Conservation (phyloP, 495 filamentous ascomycete genomes). For the Podospora australis region DNA sequence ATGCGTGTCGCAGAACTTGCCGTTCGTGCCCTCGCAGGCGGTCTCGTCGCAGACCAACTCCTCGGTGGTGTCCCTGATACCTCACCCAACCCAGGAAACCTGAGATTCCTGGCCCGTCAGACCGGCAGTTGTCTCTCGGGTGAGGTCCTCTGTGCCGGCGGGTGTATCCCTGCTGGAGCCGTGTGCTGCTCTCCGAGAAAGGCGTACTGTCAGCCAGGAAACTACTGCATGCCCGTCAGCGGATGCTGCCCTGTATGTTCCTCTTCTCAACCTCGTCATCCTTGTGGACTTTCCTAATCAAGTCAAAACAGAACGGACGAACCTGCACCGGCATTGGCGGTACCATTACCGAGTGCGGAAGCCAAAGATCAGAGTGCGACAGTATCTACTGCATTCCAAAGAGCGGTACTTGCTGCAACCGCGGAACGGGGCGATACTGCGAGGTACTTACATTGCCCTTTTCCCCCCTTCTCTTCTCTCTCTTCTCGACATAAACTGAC, state of each 20-base stretch:
- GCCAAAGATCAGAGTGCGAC: slow-evolving; percentile 3
- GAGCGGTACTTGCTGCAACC: slow-evolving; percentile 9
- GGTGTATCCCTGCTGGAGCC: neutral
- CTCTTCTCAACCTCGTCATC: neutral
- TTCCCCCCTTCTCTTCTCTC: neutral
- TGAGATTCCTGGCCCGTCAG: neutral
- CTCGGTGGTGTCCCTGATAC: neutral
- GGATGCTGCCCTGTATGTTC: slow-evolving; percentile 15
- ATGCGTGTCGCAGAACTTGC: neutral
- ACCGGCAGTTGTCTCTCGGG: neutral
- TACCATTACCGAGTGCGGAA: neutral
- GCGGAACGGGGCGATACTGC: slow-evolving; percentile 12
- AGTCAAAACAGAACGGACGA: slow-evolving; percentile 3
- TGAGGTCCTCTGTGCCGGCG: neutral
- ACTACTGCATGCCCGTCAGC: slow-evolving; percentile 13
- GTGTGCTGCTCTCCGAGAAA: neutral
- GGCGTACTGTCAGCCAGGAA: slow-evolving; percentile 14
- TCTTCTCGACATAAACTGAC: neutral
- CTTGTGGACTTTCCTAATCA: neutral
- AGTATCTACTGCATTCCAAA: slow-evolving; percentile 10
- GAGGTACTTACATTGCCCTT: neutral
- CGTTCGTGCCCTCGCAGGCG: neutral
- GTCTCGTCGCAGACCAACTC: neutral
- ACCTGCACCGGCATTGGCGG: slow-evolving; percentile 9
- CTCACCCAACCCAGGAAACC: neutral